Percentiles rank a stretch among this genome's conserved stretches.
Evolutionary conservation across 2,329 filamentous ascomycete genomes (phyloP).

Genomic region (Beauveria brongniartii): DNA sequence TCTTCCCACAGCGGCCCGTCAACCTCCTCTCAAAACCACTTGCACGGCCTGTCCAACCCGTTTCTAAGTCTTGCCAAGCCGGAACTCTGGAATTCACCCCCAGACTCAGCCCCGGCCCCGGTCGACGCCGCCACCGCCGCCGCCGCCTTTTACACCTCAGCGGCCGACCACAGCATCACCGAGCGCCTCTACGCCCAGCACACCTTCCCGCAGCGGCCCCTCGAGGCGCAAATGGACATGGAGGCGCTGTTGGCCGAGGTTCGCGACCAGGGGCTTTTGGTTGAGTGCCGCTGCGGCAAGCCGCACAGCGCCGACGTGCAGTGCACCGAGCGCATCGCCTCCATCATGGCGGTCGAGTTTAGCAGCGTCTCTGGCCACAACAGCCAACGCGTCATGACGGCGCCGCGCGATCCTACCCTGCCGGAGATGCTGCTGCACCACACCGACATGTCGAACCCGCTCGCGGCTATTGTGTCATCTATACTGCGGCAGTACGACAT

Average conservation of each 20-base stretch:
- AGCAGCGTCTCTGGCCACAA: constrained; percentile 18
- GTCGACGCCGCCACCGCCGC: constrained; percentile 4
- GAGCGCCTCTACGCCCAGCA: neutral
- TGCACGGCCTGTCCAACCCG: neutral
- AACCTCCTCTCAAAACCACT: neutral
- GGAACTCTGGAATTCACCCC: neutral
- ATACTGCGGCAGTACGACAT: constrained; percentile 19
- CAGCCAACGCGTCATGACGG: constrained; percentile 12
- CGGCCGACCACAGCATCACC: neutral
- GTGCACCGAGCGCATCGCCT: constrained; percentile 19
- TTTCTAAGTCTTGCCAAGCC: neutral
- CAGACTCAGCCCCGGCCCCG: constrained; percentile 7
- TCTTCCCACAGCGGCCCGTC: neutral
- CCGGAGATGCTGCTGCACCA: constrained; percentile 18
- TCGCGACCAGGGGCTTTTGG: constrained; percentile 2
- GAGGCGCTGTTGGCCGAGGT: neutral
- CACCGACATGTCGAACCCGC: constrained; percentile 16
- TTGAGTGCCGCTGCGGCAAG: constrained; percentile 21
- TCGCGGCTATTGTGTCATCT: constrained; percentile 16
- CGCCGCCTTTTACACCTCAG: neutral
- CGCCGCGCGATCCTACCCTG: constrained; percentile 18
- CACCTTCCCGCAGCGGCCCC: neutral
- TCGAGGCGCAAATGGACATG: neutral
- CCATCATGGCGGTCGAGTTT: constrained; percentile 19
- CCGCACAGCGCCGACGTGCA: constrained; percentile 17